phyloP scores from a whole-genome alignment of 2,329 filamentous ascomycete genomes.

The Fusarium staphyleae region DNA sequence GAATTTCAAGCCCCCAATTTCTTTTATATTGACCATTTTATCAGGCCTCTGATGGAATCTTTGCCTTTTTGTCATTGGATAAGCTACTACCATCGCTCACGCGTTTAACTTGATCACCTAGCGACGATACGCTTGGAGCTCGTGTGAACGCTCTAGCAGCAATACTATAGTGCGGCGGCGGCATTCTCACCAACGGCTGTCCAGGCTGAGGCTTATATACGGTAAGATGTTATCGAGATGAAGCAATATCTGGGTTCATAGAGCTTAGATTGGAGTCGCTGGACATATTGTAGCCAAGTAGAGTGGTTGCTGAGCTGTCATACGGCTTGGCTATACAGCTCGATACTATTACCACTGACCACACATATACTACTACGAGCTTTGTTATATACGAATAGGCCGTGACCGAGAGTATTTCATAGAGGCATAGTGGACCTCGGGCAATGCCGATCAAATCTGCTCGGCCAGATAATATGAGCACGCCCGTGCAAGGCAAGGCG shows the following conservation, averaged over 20 bases:
- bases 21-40: not conserved
- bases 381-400: conserved; percentile 41
- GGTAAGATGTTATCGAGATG: conserved; percentile 52
- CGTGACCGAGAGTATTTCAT: conserved; percentile 50
- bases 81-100: conserved; percentile 6
- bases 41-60: not conserved
- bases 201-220: conserved; percentile 47
- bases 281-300: conserved; percentile 32
- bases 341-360: conserved; percentile 43
- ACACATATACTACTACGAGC: conserved; percentile 44
- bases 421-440: conserved; percentile 52
- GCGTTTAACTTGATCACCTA: conserved; percentile 52
- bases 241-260: conserved; percentile 45
- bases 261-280: too few relatives aligned
- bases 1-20: conserved; percentile 14
- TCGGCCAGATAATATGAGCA: conserved; percentile 55
- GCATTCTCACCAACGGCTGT: conserved; percentile 48
- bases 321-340: conserved; percentile 43
- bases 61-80: not conserved
- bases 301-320: conserved; percentile 18
- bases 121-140: conserved; percentile 53
- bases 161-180: conserved; percentile 49
- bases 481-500: conserved; percentile 22
- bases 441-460: conserved; percentile 60
- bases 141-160: too few relatives aligned